phyloP scores from a whole-genome alignment of 768 basidiomycete species.

The Trametopsis cervina region DNA sequence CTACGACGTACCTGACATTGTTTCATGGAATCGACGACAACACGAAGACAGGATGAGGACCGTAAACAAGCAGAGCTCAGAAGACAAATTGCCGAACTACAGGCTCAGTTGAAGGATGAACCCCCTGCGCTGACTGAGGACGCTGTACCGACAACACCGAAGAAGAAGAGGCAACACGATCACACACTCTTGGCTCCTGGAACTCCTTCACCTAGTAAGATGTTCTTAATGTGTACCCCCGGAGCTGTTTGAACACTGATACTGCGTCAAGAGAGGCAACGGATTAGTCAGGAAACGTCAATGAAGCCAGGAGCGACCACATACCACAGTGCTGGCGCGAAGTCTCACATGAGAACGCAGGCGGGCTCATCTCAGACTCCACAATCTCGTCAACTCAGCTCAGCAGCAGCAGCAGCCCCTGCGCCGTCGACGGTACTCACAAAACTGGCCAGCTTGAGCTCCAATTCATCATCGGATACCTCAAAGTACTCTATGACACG shows the following conservation, averaged over 20 bases:
- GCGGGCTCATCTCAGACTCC: not conserved
- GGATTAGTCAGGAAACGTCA: constrained; percentile 31
- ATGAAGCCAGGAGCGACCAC: too few relatives aligned
- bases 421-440: constrained; percentile 47
- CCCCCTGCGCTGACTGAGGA: constrained; percentile 12
- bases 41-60: constrained; percentile 31
- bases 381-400: constrained; percentile 12
- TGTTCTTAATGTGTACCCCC: too few relatives aligned
- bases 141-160: constrained; percentile 32
- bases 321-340: too few relatives aligned
- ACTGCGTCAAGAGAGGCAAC: constrained; percentile 45
- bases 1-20: too few relatives aligned
- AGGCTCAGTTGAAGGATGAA: constrained; percentile 44
- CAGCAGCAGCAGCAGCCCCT: constrained; percentile 17
- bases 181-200: constrained; percentile 39
- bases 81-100: constrained; percentile 47
- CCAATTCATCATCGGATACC: constrained; percentile 2
- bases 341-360: not conserved
- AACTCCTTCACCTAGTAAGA: constrained; percentile 66
- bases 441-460: constrained; percentile 37
- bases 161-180: constrained; percentile 36
- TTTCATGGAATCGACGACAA: constrained; percentile 50
- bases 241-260: too few relatives aligned
- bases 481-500: constrained; percentile 9
- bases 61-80: constrained; percentile 42